Base-by-base conservation (phyloP, 108 stramenopile genomes). In the Aureococcus anophagefferens region DNA sequence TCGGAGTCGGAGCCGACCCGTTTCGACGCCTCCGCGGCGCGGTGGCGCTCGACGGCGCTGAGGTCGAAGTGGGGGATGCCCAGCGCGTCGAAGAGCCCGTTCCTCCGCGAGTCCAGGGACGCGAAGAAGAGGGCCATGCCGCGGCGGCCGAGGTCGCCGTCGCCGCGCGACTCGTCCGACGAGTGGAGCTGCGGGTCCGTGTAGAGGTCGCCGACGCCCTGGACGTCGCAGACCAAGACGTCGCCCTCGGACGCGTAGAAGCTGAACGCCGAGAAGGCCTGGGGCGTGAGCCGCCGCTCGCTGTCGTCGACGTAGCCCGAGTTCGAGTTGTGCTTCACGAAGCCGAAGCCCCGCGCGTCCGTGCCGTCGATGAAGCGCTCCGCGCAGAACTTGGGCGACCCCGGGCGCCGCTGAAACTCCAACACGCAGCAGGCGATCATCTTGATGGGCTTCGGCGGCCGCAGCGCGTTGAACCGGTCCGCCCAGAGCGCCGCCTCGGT, bases 91-190 rank as follows among this genome's bases (percentile, higher is more conserved):
- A 80, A 77, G 33, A 88, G 62, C 21, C 21, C 21, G 51, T 18
- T 59, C 31, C 73, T 74, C 35, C 79, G 79, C 71, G 88, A 86
- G 0, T 87, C 77, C 79, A 89, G 89, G 0, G 81, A 80, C 65
- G 85, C 81, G 75, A 91, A 91, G 72, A 91, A 91, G 35, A 91
- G 64, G 0, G 91, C 91, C 87, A 91, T 89, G 7, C 91, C 91
- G 36, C 91, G 70, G 0, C 85, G 86, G 16, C 91, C 91, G 30
- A 91, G 76, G 67, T 91, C 91, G 21, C 87, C 89, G 67, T 91
- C 91, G 16, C 91, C 91, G 74, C 87, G 88, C n/a, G 85, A 79
- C 71, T 86, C 87, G 64, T 88, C 90, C 33, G 63, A 72, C 4
- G 85, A 85, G 13, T 76, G 72, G 33, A 77, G 64, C 76, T 93